Percentiles rank a stretch among this genome's conserved stretches.
These are phyloP conservation scores for Dichomitus squalens DNA, from an alignment of 1,284 basidiomycete genomes.

Conservation along the genomic window DNA sequence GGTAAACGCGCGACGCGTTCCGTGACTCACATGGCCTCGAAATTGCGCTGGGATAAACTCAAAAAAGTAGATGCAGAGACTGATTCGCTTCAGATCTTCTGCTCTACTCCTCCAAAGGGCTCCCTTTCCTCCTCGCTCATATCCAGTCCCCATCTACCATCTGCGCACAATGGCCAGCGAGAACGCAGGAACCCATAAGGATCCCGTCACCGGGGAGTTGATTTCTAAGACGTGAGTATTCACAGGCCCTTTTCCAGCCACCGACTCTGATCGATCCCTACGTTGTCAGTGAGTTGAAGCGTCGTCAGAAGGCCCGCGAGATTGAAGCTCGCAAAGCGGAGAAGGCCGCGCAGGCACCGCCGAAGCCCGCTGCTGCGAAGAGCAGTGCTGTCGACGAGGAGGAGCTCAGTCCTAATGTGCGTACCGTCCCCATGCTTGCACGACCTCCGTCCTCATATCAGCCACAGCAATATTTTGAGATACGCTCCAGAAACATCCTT, in stretches of 20 bases:
- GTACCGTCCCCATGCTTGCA: conserved; percentile 25
- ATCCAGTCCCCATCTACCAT: neutral
- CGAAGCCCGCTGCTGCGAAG: conserved; percentile 42
- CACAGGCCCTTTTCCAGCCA: conserved; percentile 9
- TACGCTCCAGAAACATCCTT: conserved; percentile 87
- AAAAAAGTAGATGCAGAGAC: conserved; percentile 35
- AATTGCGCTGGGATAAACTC: conserved; percentile 9
- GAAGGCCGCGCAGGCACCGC: conserved; percentile 59
- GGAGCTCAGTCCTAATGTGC: conserved; percentile 81
- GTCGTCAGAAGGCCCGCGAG: conserved; percentile 83
- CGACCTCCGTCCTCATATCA: neutral
- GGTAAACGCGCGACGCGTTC: conserved; percentile 1
- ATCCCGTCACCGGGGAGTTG: conserved; percentile 92
- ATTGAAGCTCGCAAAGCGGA: conserved; percentile 86
- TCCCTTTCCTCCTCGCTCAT: conserved; percentile 11
- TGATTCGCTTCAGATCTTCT: conserved; percentile 30
- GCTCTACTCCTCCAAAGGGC: conserved; percentile 6
- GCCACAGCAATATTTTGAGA: conserved; percentile 92
- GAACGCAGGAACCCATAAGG: conserved; percentile 63
- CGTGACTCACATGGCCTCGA: conserved; percentile 20
- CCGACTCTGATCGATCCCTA: conserved; percentile 31
- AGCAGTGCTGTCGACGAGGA: conserved; percentile 58
- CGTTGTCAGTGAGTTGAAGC: conserved; percentile 82
- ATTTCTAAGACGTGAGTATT: conserved; percentile 86
- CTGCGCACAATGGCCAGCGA: conserved; percentile 55